phyloP scores from a whole-genome alignment of 148 eudicot species.

The Fagopyrum homotropicum region DNA sequence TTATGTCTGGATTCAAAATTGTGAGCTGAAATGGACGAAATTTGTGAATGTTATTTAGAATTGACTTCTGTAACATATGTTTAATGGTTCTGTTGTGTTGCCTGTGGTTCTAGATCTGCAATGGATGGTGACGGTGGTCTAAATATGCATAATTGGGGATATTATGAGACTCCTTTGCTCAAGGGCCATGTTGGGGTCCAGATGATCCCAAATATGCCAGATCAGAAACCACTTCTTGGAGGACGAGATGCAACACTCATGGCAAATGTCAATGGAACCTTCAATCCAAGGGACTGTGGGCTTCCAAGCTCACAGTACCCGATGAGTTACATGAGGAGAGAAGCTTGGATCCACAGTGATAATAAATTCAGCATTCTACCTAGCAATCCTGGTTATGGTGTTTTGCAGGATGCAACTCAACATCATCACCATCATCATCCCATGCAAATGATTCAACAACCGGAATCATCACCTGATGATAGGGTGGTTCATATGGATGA shows the following conservation, averaged over 20 bases:
- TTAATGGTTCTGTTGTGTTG: neutral
- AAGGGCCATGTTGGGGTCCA: conserved; percentile 11
- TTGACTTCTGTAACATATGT: conserved; percentile 3
- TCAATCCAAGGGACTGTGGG: conserved; percentile 16
- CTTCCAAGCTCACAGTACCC: conserved; percentile 4
- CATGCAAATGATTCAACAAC: conserved; percentile 17
- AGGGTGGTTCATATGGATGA: conserved; percentile 16
- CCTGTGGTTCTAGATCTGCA: conserved; percentile 7
- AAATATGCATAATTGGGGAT: conserved; percentile 18
- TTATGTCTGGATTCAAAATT: neutral
- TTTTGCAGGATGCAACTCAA: neutral
- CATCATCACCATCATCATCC: conserved; percentile 12
- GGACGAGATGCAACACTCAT: conserved; percentile 10
- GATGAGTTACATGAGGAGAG: conserved; percentile 15
- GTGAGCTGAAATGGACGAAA: neutral
- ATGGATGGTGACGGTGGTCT: conserved; percentile 22
- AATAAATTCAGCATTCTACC: conserved; percentile 9
- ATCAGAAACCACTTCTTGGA: conserved; percentile 13
- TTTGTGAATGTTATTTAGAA: neutral
- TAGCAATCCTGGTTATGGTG: conserved; percentile 3
- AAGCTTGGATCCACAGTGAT: conserved; percentile 13
- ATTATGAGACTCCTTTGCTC: neutral
- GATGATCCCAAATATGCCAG: conserved; percentile 12
- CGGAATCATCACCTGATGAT: conserved; percentile 18
- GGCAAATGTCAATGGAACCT: conserved; percentile 7